Conservation (phyloP, 2,329 filamentous ascomycete species). For the Arachnopeziza araneosa region DNA sequence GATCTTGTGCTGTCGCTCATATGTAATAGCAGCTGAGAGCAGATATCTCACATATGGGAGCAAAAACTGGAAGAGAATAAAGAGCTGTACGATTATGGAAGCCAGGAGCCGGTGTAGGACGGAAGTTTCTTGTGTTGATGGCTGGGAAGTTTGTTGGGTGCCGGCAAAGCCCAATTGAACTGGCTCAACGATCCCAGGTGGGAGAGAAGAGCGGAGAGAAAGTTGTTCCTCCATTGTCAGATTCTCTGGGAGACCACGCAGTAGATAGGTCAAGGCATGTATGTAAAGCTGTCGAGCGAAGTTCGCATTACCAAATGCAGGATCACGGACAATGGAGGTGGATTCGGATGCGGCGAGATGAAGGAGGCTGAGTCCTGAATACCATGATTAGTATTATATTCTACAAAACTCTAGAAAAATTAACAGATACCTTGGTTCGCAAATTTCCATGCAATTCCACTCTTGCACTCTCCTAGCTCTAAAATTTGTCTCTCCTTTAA, state of each 20-base stretch:
- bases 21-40: conserved; percentile 48
- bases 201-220: conserved; percentile 47
- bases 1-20: conserved; percentile 62
- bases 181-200: conserved; percentile 29
- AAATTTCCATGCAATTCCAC: conserved; percentile 46
- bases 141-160: neutral
- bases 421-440: conserved; percentile 40
- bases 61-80: conserved; percentile 54
- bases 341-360: conserved; percentile 41
- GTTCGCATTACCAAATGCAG: conserved; percentile 32
- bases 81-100: conserved; percentile 49
- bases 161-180: conserved; percentile 10
- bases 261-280: conserved; percentile 56
- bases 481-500: conserved; percentile 1
- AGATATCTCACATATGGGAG: conserved; percentile 55
- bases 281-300: conserved; percentile 59
- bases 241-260: conserved; percentile 55
- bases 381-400: neutral
- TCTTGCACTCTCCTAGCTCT: conserved; percentile 21
- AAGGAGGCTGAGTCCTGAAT: conserved; percentile 41
- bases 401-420: neutral
- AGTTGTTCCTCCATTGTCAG: conserved; percentile 49
- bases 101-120: conserved; percentile 55
- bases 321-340: conserved; percentile 26
- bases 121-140: conserved; percentile 33